Conservation (phyloP, 1,284 basidiomycete species). For the Irpex lacteus region DNA sequence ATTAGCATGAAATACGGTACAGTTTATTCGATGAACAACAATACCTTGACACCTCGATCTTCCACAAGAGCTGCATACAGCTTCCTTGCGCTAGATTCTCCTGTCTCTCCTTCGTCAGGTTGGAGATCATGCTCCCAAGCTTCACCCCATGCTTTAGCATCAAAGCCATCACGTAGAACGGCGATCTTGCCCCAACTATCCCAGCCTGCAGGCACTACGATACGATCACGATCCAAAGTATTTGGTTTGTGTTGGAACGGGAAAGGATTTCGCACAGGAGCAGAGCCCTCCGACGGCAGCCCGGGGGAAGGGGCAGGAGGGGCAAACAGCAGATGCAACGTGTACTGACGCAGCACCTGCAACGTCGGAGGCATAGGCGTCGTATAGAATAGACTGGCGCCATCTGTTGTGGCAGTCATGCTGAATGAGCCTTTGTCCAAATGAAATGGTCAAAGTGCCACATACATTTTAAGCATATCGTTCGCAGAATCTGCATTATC, state of each 20-base stretch:
- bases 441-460: slow-evolving; percentile 14
- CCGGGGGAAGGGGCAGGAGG: slow-evolving; percentile 65
- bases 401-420: slow-evolving; percentile 52
- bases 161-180: slow-evolving; percentile 89
- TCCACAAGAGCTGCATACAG: slow-evolving; percentile 64
- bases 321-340: slow-evolving; percentile 83
- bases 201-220: slow-evolving; percentile 95
- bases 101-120: slow-evolving; percentile 34
- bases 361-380: slow-evolving; percentile 82
- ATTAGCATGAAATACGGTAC: neutral
- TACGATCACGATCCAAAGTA: slow-evolving; percentile 87
- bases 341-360: slow-evolving; percentile 80
- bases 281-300: slow-evolving; percentile 45
- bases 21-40: no score
- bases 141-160: slow-evolving; percentile 76
- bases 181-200: slow-evolving; percentile 97
- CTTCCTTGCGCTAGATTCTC: slow-evolving; percentile 50
- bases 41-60: slow-evolving; percentile 70
- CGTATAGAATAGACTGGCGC: slow-evolving; percentile 91
- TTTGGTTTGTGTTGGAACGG: slow-evolving; percentile 87
- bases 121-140: slow-evolving; percentile 80
- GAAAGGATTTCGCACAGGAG: slow-evolving; percentile 72
- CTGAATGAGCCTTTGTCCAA: neutral
- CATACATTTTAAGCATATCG: slow-evolving; percentile 90
- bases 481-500: slow-evolving; percentile 91